phyloP scores from a whole-genome alignment of 768 basidiomycete genomes.

The Pisolithus microcarpus region DNA sequence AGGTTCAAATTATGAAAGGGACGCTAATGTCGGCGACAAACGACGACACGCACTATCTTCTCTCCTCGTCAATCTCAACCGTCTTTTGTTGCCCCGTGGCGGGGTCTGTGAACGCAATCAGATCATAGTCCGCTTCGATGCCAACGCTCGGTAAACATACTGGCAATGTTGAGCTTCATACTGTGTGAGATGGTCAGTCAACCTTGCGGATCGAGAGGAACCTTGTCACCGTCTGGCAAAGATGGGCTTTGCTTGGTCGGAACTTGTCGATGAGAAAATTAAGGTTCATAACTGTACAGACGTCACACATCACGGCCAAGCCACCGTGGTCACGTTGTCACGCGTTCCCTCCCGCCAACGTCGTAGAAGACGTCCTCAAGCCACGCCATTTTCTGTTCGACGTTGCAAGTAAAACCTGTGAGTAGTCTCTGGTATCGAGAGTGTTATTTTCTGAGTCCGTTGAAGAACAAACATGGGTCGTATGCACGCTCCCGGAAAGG shows the following conservation, averaged over 20 bases:
- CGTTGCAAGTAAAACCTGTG: conserved; percentile 29
- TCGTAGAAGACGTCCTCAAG: conserved; percentile 38
- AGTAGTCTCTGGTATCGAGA: conserved; percentile 16
- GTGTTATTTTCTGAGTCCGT: conserved; percentile 9
- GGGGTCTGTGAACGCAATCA: conserved; percentile 54
- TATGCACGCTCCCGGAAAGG: conserved; percentile 99
- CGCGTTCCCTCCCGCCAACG: conserved; percentile 27
- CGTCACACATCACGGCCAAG: conserved; percentile 34
- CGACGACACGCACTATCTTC: conserved; percentile 52
- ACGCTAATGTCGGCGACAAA: neutral
- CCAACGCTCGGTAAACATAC: conserved; percentile 32
- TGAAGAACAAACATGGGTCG: conserved; percentile 72
- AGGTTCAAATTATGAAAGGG: neutral
- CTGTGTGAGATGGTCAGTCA: conserved; percentile 23
- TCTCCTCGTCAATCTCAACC: conserved; percentile 90
- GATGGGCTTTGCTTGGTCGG: conserved; percentile 27
- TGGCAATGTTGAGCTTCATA: conserved; percentile 99
- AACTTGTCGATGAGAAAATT: conserved; percentile 28
- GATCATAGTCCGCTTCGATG: conserved; percentile 2
- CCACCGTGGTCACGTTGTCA: conserved; percentile 21
- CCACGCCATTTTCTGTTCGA: conserved; percentile 17
- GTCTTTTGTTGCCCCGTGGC: conserved; percentile 97
- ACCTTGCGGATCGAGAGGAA: conserved; percentile 22
- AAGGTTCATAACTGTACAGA: conserved; percentile 63
- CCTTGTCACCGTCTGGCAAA: conserved; percentile 38